phyloP scores from a whole-genome alignment of 768 basidiomycete species.

The Termitomyces sp. region DNA sequence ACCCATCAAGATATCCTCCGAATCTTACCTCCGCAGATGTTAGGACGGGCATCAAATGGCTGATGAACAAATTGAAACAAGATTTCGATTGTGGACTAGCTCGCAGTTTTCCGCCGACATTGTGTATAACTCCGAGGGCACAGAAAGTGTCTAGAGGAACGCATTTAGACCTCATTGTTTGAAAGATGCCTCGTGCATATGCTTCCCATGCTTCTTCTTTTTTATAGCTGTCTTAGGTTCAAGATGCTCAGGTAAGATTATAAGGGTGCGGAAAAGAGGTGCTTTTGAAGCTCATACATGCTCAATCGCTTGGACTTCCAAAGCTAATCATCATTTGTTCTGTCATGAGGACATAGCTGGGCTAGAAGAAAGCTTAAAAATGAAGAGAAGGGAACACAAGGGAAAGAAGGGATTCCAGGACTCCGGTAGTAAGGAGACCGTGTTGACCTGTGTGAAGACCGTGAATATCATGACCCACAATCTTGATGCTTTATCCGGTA shows the following conservation, averaged over 20 bases:
- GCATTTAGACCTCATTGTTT: background rate
- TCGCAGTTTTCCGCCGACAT: conserved; percentile 6
- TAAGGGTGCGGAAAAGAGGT: background rate
- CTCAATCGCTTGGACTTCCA: background rate
- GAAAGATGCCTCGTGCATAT: background rate
- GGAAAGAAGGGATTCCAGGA: no score
- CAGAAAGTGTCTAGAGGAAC: background rate
- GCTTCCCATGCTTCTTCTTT: background rate
- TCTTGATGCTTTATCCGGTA: background rate
- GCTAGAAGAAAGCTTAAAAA: background rate
- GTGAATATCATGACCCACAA: background rate
- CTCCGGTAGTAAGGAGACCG: background rate
- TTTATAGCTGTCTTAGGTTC: background rate
- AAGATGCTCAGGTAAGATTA: background rate
- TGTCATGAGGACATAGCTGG: background rate
- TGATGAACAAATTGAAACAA: background rate
- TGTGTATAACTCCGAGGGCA: background rate
- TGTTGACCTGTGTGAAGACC: background rate
- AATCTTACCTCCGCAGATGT: background rate
- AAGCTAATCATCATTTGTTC: background rate
- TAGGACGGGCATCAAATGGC: background rate
- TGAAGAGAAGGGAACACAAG: background rate
- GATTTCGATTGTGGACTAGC: background rate
- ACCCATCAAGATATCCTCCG: background rate
- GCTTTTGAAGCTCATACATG: background rate